Base-by-base conservation (phyloP, 2,329 filamentous ascomycete genomes). In the Elsinoe fawcettii region DNA sequence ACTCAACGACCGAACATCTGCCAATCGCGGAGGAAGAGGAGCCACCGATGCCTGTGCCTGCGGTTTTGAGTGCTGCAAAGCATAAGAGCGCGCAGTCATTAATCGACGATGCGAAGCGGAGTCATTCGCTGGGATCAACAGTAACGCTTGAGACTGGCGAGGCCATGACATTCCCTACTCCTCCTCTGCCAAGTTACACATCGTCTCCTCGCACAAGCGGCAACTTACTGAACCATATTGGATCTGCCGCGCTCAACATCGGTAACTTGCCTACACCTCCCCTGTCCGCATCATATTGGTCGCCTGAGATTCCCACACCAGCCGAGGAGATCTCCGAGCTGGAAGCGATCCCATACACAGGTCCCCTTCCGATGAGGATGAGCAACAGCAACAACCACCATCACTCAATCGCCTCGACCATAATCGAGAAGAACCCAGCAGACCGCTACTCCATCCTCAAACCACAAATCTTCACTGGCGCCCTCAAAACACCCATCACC, bases 281-380 rank as follows among this genome's bases (percentile, higher is more conserved):
- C 3, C 54, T 27, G 7, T 47, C 54, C 7, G 54, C 41, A 12
- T 56, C 54, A 2, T 56, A 56, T 16, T 56, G 54, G 54, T 56
- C 54, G 22, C 54, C 54, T 5, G 54, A 56, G 54, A 46, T 56
- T n/a, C 54, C 54, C 14, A 56, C 54, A 5, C 54, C 54, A 18
- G 23, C 39, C 23, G 32, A 56, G 20, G 54, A 56, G 43, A 56
- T 56, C 18, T 47, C 54, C 22, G 54, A 56, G 27, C 30, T 56
- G 39, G 54, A 56, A 27, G 54, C 54, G 2, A 49, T 47, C 30
- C 39, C 54, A 11, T 56, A 56, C 43, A 34, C 54, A 9, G 54
- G 39, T 18, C 43, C 54, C 22, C 54, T 49, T 14, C 39, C 54
- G 5, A 36, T 56, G 14, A 7, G 54, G 14, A 36, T 37, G 11